Evolutionary conservation across 139 green algal species (phyloP).

Genomic region (Chlamydomonas incerta): DNA sequence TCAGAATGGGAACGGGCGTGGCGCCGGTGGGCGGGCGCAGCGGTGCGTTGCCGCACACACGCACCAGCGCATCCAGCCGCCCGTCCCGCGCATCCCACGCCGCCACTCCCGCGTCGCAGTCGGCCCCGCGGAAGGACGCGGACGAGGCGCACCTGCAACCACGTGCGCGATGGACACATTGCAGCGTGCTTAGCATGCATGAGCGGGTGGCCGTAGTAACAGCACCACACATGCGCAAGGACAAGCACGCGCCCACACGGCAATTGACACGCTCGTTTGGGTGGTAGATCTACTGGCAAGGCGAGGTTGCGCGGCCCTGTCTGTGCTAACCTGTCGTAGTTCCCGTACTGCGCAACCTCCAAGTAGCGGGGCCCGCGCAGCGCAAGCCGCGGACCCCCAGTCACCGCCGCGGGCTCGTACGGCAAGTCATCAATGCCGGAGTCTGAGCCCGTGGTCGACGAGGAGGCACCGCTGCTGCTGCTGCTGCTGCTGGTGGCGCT

Average conservation of each 20-base stretch:
- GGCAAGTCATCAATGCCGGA: not conserved
- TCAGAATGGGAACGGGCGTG: not conserved
- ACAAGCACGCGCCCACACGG: no score
- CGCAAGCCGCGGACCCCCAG: slow-evolving; percentile 29
- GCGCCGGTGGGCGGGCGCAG: not conserved
- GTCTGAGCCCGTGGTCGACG: not conserved
- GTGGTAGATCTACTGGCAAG: no score
- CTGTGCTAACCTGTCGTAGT: slow-evolving; percentile 48
- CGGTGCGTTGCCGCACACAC: slow-evolving; percentile 36
- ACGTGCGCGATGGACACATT: no score
- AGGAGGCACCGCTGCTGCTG: not conserved
- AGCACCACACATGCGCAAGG: no score
- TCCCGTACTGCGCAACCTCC: slow-evolving; percentile 20
- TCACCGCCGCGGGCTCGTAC: not conserved
- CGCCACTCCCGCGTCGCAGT: slow-evolving; percentile 51
- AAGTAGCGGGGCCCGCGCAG: slow-evolving; percentile 29
- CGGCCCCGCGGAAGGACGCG: slow-evolving; percentile 7
- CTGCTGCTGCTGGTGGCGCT: not conserved
- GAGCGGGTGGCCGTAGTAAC: no score
- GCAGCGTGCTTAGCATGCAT: no score
- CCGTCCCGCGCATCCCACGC: slow-evolving; percentile 49
- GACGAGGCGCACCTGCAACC: slow-evolving; percentile 8
- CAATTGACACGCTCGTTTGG: no score
- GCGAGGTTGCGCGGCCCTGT: no score
- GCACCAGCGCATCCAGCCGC: slow-evolving; percentile 36